Conservation (phyloP, 2,329 filamentous ascomycete species). For the Colletotrichum graminicola region DNA sequence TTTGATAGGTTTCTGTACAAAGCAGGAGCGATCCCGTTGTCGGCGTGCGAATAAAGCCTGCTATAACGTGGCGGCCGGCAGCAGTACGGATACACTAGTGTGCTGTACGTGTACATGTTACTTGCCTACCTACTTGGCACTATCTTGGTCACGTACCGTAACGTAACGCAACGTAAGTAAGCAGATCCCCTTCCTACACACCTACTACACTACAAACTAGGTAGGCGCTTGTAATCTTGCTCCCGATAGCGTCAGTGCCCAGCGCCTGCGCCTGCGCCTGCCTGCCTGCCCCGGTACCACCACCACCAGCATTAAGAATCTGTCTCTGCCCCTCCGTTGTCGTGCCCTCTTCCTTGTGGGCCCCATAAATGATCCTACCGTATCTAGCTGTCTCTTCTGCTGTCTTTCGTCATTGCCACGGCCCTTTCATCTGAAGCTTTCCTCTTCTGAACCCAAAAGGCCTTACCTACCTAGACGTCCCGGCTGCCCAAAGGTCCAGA, state of each 20-base stretch:
- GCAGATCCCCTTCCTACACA: too few species aligned
- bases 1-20: too few species aligned
- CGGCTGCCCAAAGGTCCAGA: slow-evolving; percentile 11
- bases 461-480: not conserved
- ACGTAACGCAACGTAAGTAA: too few species aligned
- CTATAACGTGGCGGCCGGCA: too few species aligned
- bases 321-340: slow-evolving; percentile 22
- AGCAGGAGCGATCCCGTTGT: too few species aligned
- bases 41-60: too few species aligned
- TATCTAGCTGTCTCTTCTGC: slow-evolving; percentile 31
- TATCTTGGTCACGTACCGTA: too few species aligned
- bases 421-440: slow-evolving; percentile 40
- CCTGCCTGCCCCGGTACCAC: too few species aligned
- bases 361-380: slow-evolving; percentile 39
- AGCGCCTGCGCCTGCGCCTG: not conserved
- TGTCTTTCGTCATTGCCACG: slow-evolving; percentile 41
- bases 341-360: slow-evolving; percentile 23
- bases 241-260: not conserved
- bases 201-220: too few species aligned
- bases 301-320: not conserved
- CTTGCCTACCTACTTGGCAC: too few species aligned
- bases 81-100: too few species aligned
- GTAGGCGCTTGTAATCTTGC: not conserved
- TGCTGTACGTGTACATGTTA: too few species aligned
- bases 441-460: slow-evolving; percentile 12